phyloP scores from a whole-genome alignment of 805 yeast genomes.

The Millerago galiae region DNA sequence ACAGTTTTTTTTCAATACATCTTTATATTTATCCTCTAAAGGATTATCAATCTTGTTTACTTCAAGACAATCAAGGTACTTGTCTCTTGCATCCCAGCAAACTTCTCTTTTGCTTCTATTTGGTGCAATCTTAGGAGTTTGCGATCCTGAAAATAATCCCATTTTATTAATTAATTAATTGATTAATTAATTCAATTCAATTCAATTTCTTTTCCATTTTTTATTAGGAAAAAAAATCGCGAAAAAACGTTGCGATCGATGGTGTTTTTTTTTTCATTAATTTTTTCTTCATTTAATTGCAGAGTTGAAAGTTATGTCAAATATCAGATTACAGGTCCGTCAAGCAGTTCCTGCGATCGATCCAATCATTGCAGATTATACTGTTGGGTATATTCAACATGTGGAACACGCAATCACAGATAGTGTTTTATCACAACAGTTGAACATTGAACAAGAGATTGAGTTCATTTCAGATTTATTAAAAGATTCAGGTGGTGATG shows the following conservation, averaged over 20 bases:
- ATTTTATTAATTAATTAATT: neutral
- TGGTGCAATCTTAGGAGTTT: conserved; percentile 38
- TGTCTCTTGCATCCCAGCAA: conserved; percentile 91
- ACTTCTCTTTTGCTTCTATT: conserved; percentile 61
- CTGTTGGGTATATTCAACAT: conserved; percentile 85
- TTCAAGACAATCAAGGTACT: conserved; percentile 69
- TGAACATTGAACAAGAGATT: conserved; percentile 65
- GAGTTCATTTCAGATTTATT: conserved; percentile 59
- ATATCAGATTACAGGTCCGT: conserved; percentile 54
- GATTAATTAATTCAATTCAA: too few relatives aligned
- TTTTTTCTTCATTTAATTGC: too few relatives aligned
- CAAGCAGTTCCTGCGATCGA: conserved; percentile 85
- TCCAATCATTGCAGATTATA: conserved; percentile 80
- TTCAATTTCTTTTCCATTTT: too few relatives aligned
- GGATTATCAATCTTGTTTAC: conserved; percentile 63
- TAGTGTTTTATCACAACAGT: conserved; percentile 68
- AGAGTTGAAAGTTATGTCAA: conserved; percentile 26
- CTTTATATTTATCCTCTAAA: conserved; percentile 43
- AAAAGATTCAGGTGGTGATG: conserved; percentile 76
- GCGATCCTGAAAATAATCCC: conserved; percentile 27
- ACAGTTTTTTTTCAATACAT: conserved; percentile 50
- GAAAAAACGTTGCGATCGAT: too few relatives aligned
- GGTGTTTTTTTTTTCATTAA: too few relatives aligned
- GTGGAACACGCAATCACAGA: conserved; percentile 73
- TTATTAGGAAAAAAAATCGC: too few relatives aligned